Evolutionary conservation across 352 stramenopile genomes (phyloP).

Genomic region (Globisporangium sylvaticum): DNA sequence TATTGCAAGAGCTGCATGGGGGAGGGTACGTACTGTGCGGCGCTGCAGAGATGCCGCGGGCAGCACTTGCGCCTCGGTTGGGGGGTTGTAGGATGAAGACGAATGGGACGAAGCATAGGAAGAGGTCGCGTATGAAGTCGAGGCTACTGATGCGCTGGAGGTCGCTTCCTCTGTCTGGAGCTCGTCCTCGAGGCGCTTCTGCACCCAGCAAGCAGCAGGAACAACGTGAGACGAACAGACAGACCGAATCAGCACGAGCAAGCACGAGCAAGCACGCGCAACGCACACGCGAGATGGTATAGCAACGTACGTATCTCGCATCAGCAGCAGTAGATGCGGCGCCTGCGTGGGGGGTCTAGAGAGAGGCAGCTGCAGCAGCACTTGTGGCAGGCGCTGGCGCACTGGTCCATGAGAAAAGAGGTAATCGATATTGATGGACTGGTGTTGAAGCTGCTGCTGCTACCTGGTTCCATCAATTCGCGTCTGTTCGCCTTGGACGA

Average conservation of each 20-base stretch:
- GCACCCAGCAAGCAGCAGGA: not conserved
- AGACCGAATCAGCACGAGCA: not conserved
- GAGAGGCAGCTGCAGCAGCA: conserved; percentile 4
- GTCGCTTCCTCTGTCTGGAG: not conserved
- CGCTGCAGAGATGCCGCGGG: conserved; percentile 11
- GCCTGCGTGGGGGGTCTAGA: not conserved
- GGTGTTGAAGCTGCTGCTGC: not conserved
- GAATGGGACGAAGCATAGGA: not conserved
- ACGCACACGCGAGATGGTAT: not conserved
- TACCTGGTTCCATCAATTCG: not conserved
- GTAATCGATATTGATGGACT: not conserved
- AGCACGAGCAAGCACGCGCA: not conserved
- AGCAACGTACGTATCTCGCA: conserved; percentile 3
- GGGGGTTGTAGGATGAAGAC: conserved; percentile 12
- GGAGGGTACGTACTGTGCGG: not conserved
- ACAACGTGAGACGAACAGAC: not conserved
- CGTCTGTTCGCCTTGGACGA: not conserved
- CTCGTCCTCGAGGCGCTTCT: not conserved
- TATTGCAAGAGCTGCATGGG: not conserved
- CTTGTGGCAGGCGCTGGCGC: not conserved
- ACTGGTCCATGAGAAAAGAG: not conserved
- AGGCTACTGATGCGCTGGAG: not conserved
- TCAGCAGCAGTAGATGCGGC: not conserved
- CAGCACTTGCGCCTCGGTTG: conserved; percentile 18
- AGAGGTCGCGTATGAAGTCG: too few relatives aligned